A percentile compares a stretch with the other conserved stretches of the same genome.
phyloP scores from a whole-genome alignment of 1,284 basidiomycete genomes.

The Irpex sp. region DNA sequence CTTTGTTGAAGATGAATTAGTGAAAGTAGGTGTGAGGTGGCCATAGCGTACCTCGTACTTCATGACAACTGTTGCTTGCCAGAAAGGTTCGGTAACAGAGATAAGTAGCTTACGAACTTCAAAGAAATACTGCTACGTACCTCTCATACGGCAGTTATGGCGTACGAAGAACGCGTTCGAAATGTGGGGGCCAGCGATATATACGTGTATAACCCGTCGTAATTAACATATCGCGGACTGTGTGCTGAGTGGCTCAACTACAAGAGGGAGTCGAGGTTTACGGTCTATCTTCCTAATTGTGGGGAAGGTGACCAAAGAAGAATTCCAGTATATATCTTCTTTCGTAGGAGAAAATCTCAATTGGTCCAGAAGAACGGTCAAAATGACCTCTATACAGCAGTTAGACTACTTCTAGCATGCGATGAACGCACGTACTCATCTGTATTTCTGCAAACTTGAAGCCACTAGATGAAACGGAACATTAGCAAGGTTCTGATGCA shows the following conservation, averaged over 20 bases:
- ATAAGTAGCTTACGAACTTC: no score
- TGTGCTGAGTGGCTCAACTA: neutral
- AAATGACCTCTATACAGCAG: constrained; percentile 2
- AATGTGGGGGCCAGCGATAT: neutral
- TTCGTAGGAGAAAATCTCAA: neutral
- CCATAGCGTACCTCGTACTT: no score
- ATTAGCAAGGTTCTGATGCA: neutral
- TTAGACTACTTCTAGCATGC: neutral
- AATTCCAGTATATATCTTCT: constrained; percentile 2
- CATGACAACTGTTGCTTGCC: no score
- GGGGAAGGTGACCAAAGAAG: neutral
- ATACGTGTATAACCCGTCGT: neutral
- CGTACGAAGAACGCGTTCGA: neutral
- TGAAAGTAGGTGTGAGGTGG: no score
- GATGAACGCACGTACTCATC: constrained; percentile 22
- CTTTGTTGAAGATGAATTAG: no score
- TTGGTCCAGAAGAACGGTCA: neutral
- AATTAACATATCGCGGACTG: neutral
- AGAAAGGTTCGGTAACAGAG: no score
- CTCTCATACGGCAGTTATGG: no score
- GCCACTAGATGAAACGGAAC: constrained; percentile 14
- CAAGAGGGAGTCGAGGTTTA: neutral
- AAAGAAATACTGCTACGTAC: no score
- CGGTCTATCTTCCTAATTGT: neutral
- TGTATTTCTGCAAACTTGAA: constrained; percentile 28